Evolutionary conservation across 2,329 filamentous ascomycete genomes (phyloP).

Genomic region (Aspergillus novoparasiticus): DNA sequence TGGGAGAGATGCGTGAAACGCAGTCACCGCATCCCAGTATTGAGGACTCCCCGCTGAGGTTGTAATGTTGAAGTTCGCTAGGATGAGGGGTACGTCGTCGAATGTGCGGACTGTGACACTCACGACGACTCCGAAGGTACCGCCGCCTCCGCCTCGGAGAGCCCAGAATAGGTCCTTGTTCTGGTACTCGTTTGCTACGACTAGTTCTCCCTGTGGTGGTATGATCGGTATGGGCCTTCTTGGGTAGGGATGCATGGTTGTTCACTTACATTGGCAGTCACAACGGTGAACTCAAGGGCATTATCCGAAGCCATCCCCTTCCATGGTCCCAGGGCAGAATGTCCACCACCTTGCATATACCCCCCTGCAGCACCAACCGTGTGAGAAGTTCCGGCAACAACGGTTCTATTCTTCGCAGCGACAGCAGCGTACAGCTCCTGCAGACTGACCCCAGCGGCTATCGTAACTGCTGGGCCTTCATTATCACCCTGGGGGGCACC

Average conservation of each 20-base stretch:
- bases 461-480: constrained; percentile 7
- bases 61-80: constrained; percentile 27
- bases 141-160: constrained; percentile 47
- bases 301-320: constrained; percentile 57
- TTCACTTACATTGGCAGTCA: constrained; percentile 41
- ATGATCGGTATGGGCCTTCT: not conserved
- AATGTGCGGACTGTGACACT: constrained; percentile 48
- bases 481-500: constrained; percentile 21
- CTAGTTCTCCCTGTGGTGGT: constrained; percentile 36
- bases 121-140: constrained; percentile 23
- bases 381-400: constrained; percentile 14
- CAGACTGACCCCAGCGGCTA: constrained; percentile 15
- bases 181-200: constrained; percentile 46
- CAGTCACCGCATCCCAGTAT: constrained; percentile 27
- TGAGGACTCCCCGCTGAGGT: constrained; percentile 15
- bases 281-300: constrained; percentile 51
- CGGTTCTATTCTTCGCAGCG: not conserved
- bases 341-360: constrained; percentile 46
- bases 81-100: constrained; percentile 38
- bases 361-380: constrained; percentile 34
- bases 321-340: constrained; percentile 49
- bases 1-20: constrained; percentile 45
- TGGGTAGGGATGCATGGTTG: too few relatives aligned
- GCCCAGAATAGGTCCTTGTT: constrained; percentile 49
- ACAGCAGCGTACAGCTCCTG: constrained; percentile 16